phyloP scores from a whole-genome alignment of 352 stramenopile genomes.

The Pythium dissimile region DNA sequence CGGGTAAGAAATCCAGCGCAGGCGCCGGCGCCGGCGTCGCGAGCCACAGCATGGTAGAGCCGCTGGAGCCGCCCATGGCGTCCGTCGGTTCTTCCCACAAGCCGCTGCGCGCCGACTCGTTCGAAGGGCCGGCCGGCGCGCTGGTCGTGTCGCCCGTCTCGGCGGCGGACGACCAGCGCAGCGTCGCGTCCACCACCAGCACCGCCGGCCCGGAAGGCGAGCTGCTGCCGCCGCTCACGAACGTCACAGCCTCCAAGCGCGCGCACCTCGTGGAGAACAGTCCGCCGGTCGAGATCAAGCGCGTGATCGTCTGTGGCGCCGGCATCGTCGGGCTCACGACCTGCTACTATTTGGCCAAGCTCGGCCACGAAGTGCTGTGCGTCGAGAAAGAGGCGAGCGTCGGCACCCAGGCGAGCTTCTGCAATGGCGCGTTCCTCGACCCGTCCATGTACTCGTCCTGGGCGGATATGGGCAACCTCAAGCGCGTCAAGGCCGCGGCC shows the following conservation, averaged over 20 bases:
- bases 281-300: conserved; percentile 38
- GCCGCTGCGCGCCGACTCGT: conserved; percentile 19
- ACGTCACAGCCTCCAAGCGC: conserved; percentile 50
- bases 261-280: conserved; percentile 22
- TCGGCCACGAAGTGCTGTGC: conserved; percentile 83
- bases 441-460: conserved; percentile 79
- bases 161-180: background rate
- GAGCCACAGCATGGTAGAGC: conserved; percentile 13
- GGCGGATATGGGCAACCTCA: conserved; percentile 67
- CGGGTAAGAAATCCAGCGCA: conserved; percentile 4
- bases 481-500: conserved; percentile 19
- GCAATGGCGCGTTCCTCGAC: conserved; percentile 82
- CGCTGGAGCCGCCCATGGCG: conserved; percentile 25
- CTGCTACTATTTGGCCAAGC: conserved; percentile 82
- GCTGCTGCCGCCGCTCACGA: conserved; percentile 56
- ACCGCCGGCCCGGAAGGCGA: conserved; percentile 33
- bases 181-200: conserved; percentile 22
- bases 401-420: conserved; percentile 76
- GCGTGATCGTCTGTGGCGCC: conserved; percentile 83
- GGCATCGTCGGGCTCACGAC: conserved; percentile 84
- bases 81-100: background rate
- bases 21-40: conserved; percentile 3
- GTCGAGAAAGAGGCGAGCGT: conserved; percentile 81
- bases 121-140: background rate
- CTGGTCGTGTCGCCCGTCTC: background rate